A percentile compares a stretch with the other conserved stretches of the same genome.
These are phyloP conservation scores for Nitzschia sp. DNA, from an alignment of 108 stramenopile genomes.

Conservation along the genomic window DNA sequence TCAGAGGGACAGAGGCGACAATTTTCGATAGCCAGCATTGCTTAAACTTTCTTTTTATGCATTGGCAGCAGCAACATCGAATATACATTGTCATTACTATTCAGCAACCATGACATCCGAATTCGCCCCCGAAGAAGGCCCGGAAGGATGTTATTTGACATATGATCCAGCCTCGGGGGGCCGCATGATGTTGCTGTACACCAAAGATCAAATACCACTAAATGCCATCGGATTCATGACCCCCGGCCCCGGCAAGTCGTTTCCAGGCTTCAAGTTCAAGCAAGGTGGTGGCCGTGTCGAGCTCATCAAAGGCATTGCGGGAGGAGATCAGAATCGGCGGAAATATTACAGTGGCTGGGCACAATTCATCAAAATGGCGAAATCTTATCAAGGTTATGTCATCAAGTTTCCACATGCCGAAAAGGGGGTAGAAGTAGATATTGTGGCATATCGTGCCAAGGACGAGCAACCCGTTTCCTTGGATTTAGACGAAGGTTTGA, in stretches of 20 bases:
- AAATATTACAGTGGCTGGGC: conserved; percentile 78
- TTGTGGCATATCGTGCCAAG: conserved; percentile 44
- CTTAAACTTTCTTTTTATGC: too few relatives aligned
- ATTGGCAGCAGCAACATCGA: too few relatives aligned
- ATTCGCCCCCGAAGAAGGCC: conserved; percentile 36
- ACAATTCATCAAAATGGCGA: conserved; percentile 67
- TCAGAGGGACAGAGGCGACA: too few relatives aligned
- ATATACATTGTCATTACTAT: too few relatives aligned
- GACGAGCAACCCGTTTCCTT: conserved; percentile 40
- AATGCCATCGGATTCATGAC: conserved; percentile 73
- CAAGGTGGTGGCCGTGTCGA: conserved; percentile 54
- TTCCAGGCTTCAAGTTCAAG: conserved; percentile 77
- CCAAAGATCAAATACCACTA: conserved; percentile 44
- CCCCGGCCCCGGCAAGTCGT: conserved; percentile 51
- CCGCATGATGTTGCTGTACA: conserved; percentile 57
- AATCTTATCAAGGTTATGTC: conserved; percentile 56
- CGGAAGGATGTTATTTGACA: conserved; percentile 67
- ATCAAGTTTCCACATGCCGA: conserved; percentile 60
- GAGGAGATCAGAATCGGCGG: conserved; percentile 68
- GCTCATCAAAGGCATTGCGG: conserved; percentile 76
- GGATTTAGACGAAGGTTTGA: conserved; percentile 59
- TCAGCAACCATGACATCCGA: conserved; percentile 18
- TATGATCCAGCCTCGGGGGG: conserved; percentile 67
- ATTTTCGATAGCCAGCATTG: too few relatives aligned
- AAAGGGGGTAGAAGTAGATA: conserved; percentile 71